phyloP scores from a whole-genome alignment of 345 rosid species.

The Alliaria petiolata region DNA sequence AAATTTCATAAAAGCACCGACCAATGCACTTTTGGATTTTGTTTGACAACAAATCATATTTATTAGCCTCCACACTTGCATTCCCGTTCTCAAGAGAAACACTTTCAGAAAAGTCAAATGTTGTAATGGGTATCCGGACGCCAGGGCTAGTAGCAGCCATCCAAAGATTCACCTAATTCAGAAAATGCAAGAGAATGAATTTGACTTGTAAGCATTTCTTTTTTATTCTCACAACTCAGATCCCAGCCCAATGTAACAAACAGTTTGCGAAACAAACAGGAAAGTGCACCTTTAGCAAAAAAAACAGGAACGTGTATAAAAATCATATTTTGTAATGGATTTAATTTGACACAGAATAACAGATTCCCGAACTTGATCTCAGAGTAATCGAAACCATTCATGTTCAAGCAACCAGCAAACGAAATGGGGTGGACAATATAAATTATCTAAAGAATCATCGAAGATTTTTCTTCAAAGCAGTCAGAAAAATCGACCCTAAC shows the following conservation, averaged over 20 bases:
- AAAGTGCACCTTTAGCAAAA: too few relatives aligned
- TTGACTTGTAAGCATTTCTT: neutral
- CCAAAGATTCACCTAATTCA: neutral
- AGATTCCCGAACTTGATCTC: neutral
- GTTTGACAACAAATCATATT: conserved; percentile 18
- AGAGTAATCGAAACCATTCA: neutral
- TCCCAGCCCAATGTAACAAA: neutral
- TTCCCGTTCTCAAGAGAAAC: neutral
- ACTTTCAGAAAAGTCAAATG: too few relatives aligned
- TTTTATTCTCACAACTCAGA: neutral
- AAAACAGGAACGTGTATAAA: neutral
- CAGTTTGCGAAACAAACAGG: neutral
- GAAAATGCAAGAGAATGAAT: neutral
- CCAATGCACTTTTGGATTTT: conserved; percentile 33
- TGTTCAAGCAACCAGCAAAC: neutral
- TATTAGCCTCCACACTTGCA: neutral
- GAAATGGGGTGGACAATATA: neutral
- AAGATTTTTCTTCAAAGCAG: too few relatives aligned
- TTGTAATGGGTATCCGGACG: too few relatives aligned
- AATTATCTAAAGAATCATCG: neutral
- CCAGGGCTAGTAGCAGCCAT: too few relatives aligned
- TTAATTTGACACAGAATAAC: neutral
- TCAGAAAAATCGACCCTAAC: neutral
- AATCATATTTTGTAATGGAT: neutral
- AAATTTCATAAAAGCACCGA: conserved; percentile 43